Conservation (phyloP, 805 yeast genomes). For the Jamesozyma jinghongensis region DNA sequence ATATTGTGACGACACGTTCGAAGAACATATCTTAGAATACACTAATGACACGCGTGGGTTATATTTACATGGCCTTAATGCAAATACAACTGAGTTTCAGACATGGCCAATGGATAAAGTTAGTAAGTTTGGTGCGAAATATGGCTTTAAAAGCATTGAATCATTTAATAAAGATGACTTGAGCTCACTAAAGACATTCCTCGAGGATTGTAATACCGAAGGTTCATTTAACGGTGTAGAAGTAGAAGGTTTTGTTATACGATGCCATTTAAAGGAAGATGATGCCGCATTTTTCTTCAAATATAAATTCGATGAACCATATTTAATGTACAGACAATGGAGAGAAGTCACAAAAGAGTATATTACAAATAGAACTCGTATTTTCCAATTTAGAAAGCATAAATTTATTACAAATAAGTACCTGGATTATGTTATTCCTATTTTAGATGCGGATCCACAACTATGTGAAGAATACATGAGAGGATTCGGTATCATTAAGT, state of each 20-base stretch:
- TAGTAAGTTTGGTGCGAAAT: slow-evolving; percentile 46
- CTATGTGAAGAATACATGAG: slow-evolving; percentile 38
- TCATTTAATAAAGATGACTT: slow-evolving; percentile 35
- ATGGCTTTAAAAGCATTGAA: slow-evolving; percentile 62
- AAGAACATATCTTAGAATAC: slow-evolving; percentile 85
- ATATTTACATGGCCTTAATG: slow-evolving; percentile 82
- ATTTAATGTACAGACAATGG: slow-evolving; percentile 80
- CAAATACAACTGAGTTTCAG: slow-evolving; percentile 50
- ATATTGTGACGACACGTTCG: slow-evolving; percentile 84
- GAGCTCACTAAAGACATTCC: slow-evolving; percentile 37
- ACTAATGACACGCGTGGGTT: slow-evolving; percentile 60
- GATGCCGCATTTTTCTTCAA: slow-evolving; percentile 59
- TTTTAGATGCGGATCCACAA: slow-evolving; percentile 42
- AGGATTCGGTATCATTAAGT: slow-evolving; percentile 64
- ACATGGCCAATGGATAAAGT: slow-evolving; percentile 61
- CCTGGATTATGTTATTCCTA: slow-evolving; percentile 52
- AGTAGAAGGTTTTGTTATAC: slow-evolving; percentile 87
- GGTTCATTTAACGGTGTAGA: slow-evolving; percentile 68
- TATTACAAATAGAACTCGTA: slow-evolving; percentile 31
- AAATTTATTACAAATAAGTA: slow-evolving; percentile 56
- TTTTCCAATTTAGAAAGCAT: slow-evolving; percentile 41
- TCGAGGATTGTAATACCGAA: slow-evolving; percentile 48
- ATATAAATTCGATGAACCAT: slow-evolving; percentile 92
- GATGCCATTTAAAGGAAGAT: slow-evolving; percentile 39
- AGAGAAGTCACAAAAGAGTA: slow-evolving; percentile 72